phyloP scores from a whole-genome alignment of 805 yeast species.

The Zygosaccharomyces siamensis region DNA sequence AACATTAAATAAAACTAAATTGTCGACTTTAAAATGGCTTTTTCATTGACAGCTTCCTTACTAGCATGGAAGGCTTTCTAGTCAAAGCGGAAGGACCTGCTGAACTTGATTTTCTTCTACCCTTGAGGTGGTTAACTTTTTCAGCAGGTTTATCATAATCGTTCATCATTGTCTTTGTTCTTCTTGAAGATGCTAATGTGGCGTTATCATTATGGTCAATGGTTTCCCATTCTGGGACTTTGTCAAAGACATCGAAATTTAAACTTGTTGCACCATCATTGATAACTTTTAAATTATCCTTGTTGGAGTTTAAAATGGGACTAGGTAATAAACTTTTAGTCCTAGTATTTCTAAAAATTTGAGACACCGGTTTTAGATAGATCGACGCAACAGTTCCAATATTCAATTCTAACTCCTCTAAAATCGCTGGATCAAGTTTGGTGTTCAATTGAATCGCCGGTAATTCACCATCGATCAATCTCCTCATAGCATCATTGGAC shows the following conservation, averaged over 20 bases:
- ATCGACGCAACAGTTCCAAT: conserved; percentile 81
- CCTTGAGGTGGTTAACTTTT: conserved; percentile 35
- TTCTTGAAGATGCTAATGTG: conserved; percentile 2
- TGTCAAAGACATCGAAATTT: conserved; percentile 17
- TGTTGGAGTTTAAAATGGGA: conserved; percentile 40
- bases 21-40: conserved; percentile 19
- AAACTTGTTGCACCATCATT: conserved; percentile 10
- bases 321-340: conserved; percentile 46
- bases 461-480: conserved; percentile 53
- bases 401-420: conserved; percentile 78
- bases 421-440: conserved; percentile 57
- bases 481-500: conserved; percentile 39
- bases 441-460: conserved; percentile 70
- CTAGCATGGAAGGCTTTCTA: conserved; percentile 34
- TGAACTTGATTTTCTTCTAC: conserved; percentile 31
- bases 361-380: conserved; percentile 77
- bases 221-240: conserved; percentile 11
- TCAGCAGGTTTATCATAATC: conserved; percentile 40
- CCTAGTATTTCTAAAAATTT: conserved; percentile 65
- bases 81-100: conserved; percentile 30
- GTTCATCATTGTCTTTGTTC: conserved; percentile 26
- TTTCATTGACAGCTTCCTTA: conserved; percentile 34
- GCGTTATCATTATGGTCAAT: conserved; percentile 5
- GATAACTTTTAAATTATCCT: conserved; percentile 17
- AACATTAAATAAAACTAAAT: conserved; percentile 2